Base-by-base conservation (phyloP, 768 basidiomycete species). In the Leccinum aurantiacum region DNA sequence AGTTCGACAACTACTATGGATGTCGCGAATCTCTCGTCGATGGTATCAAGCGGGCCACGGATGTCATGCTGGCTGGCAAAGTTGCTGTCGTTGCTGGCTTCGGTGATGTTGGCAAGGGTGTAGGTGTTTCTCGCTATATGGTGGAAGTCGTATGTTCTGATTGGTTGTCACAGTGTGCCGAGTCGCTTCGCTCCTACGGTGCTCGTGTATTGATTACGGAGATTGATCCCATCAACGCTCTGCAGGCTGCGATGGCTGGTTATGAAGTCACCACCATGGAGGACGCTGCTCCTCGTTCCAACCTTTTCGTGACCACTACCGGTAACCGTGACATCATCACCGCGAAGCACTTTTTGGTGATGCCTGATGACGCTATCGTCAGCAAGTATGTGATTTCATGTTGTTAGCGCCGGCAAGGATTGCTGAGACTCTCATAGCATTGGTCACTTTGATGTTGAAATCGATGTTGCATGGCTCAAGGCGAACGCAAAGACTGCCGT, bases 21-120 rank as follows among this genome's bases (percentile, higher is more conserved):
- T 99, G 97, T 81, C 93, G 97, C 72, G 97, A 99, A 78, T 99
- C 97, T 33, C 91, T 99, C 63, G 97, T 99, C 62, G 97, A 99
- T 75, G 97, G 97, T 69, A 98, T 99, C 82, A 99, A 99, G 86
- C 95, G 97, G 72, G 97, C 97, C 60, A 99, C 97, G 64, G 97
- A 99, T 76, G 93, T 99, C 75, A 99, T 99, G 97, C 88, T 99
- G 75, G 97, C 97, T 66, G 97, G 96, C 56, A 99, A 99, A 81
- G 95, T 99, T 65, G 95, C 95, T 56, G 93, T 98, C 65, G 97
- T 99, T 67, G 97, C 97, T 66, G 97, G 97, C 59, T 99, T 89
- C 76, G 97, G 97, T 79, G 97, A 99, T 72, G 97, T 99, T 66
- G 97, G 97, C 67, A 99, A 99, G 78, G 97, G 97, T 59, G 95